Conservation (phyloP, 805 yeast species). For the Lipomyces mesembrius region DNA sequence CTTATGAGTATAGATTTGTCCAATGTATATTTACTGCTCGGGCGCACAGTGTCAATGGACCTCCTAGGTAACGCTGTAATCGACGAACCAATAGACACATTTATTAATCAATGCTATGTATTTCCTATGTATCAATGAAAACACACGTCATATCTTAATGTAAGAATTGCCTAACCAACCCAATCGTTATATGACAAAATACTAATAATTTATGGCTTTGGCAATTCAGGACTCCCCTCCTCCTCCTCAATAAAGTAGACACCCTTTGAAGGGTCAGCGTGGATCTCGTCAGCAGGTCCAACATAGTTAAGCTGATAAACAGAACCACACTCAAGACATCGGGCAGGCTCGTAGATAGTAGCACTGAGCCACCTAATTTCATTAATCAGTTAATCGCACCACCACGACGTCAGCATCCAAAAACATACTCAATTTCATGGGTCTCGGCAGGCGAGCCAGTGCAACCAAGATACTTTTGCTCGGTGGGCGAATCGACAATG, state of each 20-base stretch:
- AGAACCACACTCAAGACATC: slow-evolving; percentile 99
- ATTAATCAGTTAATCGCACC: slow-evolving; percentile 28
- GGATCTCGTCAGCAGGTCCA: slow-evolving; percentile 67
- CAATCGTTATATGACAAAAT: not conserved
- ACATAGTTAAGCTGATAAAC: slow-evolving; percentile 86
- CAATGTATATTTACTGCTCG: not conserved
- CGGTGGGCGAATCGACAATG: slow-evolving; percentile 78
- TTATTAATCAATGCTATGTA: not conserved
- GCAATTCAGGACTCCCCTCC: not conserved
- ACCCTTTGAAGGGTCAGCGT: slow-evolving; percentile 54
- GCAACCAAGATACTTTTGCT: slow-evolving; percentile 78
- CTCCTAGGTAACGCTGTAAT: not conserved
- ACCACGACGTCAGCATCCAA: slow-evolving; percentile 54
- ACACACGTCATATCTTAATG: not conserved
- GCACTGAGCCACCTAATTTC: slow-evolving; percentile 26
- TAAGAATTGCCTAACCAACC: not conserved
- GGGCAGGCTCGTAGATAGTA: slow-evolving; percentile 65
- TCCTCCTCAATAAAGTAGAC: slow-evolving; percentile 1
- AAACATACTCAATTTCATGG: slow-evolving; percentile 90
- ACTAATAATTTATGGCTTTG: not conserved
- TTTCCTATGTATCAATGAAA: not conserved
- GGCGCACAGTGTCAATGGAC: not conserved
- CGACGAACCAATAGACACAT: not conserved
- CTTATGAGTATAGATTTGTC: not conserved
- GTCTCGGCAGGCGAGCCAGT: slow-evolving; percentile 94